Conservation (phyloP, 495 filamentous ascomycete genomes). For the Venustampulla echinocandica region DNA sequence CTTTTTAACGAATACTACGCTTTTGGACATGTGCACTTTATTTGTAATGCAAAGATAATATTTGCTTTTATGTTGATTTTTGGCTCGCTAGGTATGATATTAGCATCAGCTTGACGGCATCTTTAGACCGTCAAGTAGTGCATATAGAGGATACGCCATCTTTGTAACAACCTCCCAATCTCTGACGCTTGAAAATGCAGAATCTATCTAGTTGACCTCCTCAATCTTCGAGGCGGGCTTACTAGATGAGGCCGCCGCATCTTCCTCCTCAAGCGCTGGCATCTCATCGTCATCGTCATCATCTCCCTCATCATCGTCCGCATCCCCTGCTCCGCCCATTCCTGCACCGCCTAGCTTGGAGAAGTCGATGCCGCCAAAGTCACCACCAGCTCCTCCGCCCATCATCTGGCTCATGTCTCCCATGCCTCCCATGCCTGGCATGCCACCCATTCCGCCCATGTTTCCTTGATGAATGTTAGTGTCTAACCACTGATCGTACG, state of each 20-base stretch:
- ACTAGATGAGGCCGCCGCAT: constrained; percentile 6
- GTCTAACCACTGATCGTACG: too few relatives aligned
- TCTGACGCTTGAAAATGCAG: too few relatives aligned
- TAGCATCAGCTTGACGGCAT: too few relatives aligned
- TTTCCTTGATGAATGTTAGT: too few relatives aligned
- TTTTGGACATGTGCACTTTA: too few relatives aligned
- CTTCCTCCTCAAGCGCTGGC: constrained; percentile 26
- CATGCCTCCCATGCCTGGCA: constrained; percentile 35
- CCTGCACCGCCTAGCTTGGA: constrained; percentile 72
- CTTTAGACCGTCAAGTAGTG: too few relatives aligned
- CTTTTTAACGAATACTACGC: too few relatives aligned
- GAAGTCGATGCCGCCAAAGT: constrained; percentile 75
- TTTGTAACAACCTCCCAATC: too few relatives aligned
- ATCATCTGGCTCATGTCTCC: constrained; percentile 22
- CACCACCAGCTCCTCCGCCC: constrained; percentile 36
- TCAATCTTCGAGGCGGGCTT: constrained; percentile 20
- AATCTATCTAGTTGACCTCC: constrained; percentile 22
- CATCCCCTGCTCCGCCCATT: constrained; percentile 40
- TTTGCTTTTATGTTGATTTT: too few relatives aligned
- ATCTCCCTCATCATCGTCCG: constrained; percentile 50
- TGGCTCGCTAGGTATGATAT: too few relatives aligned
- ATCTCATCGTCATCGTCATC: constrained; percentile 41
- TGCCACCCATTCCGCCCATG: constrained; percentile 32
- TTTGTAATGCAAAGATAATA: too few relatives aligned
- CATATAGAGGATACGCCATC: too few relatives aligned